phyloP scores from a whole-genome alignment of 306 rosid species.

The Aeschynomene evenia region DNA sequence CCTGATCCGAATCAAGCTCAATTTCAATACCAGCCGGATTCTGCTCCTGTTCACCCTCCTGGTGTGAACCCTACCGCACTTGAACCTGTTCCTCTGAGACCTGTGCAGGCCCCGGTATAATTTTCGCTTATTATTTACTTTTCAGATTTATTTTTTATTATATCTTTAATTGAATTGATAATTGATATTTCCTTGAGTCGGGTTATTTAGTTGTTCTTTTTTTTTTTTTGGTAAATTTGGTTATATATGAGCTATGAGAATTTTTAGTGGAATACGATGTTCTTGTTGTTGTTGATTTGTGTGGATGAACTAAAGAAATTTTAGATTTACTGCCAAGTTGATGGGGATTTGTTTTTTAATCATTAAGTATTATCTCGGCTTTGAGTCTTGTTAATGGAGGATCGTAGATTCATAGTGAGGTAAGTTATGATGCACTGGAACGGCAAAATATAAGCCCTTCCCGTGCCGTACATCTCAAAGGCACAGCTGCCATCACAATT shows the following conservation, averaged over 20 bases:
- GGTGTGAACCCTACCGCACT: constrained; percentile 37
- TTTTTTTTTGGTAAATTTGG: background rate
- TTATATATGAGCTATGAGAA: background rate
- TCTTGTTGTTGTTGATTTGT: background rate
- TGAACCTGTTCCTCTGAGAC: background rate
- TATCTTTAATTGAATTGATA: background rate
- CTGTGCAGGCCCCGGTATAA: constrained; percentile 26
- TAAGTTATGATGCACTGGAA: no score
- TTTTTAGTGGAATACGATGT: background rate
- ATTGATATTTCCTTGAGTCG: background rate
- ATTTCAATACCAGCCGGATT: constrained; percentile 29
- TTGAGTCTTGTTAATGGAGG: no score
- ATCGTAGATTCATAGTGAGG: no score
- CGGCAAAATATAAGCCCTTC: no score
- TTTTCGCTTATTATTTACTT: background rate
- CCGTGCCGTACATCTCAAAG: no score
- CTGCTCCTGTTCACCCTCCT: constrained; percentile 46
- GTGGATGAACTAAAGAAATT: background rate
- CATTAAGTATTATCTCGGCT: no score
- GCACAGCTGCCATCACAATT: no score
- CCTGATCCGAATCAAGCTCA: constrained; percentile 22
- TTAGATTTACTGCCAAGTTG: background rate
- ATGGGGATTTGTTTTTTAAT: no score
- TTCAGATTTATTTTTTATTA: background rate
- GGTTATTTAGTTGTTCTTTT: background rate